Base-by-base conservation (phyloP, 371 early-diverging fungal genomes). In the Blakeslea trispora region DNA sequence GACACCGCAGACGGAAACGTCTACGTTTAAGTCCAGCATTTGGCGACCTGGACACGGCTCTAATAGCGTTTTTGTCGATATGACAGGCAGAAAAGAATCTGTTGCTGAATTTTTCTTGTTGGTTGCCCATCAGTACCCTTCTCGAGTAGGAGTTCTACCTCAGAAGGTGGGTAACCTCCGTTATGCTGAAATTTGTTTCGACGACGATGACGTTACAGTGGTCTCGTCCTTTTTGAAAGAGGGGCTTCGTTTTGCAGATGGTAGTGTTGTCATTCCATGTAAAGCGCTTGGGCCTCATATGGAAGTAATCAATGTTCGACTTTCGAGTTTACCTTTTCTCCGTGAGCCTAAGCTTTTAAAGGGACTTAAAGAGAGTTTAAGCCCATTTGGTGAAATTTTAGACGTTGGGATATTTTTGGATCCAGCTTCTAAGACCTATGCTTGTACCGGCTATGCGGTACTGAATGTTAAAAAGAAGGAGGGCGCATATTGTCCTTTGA, bases 391-490 rank as follows among this genome's bases (percentile, higher is more conserved):
- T 11, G 24, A n/a, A 1, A 18, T 48, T 3, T 4, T 48, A 18
- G 49, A 48, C 18, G 11, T 48, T 48, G 49, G 49, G 18, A 48
- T 48, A n/a, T 48, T 31, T 18, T 13, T 48, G 18, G 49, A 48
- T 28, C 32, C 49, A 15, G 17, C 17, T 18, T 28, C 49, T 28
- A 34, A 48, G 49, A 48, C 49, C 34, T 48, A 32, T 23, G 31
- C 31, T 23, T 48, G 49, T 32, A 48, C 49, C 5, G 49, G 49
- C 2, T 48, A 48, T 18, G n/a, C 34, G 1, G 18, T 32, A 14
- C 24, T 48, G 8, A 18, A 48, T 31, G 19, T 48, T 18, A 28
- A 5, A 10, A 13, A 23, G 5, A 48, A 32, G 31, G 32, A 24
- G 13, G 19, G 15, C 7, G 13, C 49, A 18, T 48, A 31, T 31